phyloP scores from a whole-genome alignment of 2,329 filamentous ascomycete genomes.

The Aspergillus sp. region DNA sequence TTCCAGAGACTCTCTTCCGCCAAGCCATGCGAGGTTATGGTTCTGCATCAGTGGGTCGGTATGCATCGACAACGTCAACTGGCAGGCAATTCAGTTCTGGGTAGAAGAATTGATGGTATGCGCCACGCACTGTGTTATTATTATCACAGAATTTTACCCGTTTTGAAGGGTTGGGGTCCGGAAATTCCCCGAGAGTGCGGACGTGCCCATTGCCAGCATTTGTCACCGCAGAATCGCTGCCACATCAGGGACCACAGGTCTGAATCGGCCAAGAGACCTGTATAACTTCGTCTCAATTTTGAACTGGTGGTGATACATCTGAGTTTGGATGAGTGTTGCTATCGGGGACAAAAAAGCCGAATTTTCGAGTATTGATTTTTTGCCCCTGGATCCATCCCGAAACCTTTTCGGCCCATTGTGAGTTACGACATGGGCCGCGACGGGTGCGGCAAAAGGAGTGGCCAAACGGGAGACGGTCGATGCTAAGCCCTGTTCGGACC shows the following conservation, averaged over 20 bases:
- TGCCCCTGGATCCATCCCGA: not conserved
- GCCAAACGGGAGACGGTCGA: not conserved
- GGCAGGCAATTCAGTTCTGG: not conserved
- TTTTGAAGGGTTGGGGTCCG: not conserved
- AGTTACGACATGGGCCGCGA: not conserved
- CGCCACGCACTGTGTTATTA: not conserved
- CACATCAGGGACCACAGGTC: not conserved
- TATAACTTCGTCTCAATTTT: not conserved
- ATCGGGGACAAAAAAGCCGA: no score
- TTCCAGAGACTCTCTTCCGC: constrained; percentile 12
- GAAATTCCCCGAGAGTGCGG: not conserved
- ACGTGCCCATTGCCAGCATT: not conserved
- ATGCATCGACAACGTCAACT: constrained; percentile 5
- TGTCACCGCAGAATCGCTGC: not conserved
- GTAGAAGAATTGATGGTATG: not conserved
- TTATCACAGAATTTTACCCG: not conserved
- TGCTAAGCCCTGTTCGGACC: constrained; percentile 2
- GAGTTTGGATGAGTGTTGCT: not conserved
- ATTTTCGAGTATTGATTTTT: not conserved
- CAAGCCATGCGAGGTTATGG: constrained; percentile 15
- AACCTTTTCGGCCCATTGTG: not conserved
- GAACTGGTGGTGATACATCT: not conserved
- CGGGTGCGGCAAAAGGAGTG: not conserved
- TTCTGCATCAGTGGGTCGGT: constrained; percentile 7
- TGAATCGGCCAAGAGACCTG: not conserved